These are phyloP conservation scores for Sindora glabra DNA, from an alignment of 306 rosid genomes.

Conservation along the genomic window DNA sequence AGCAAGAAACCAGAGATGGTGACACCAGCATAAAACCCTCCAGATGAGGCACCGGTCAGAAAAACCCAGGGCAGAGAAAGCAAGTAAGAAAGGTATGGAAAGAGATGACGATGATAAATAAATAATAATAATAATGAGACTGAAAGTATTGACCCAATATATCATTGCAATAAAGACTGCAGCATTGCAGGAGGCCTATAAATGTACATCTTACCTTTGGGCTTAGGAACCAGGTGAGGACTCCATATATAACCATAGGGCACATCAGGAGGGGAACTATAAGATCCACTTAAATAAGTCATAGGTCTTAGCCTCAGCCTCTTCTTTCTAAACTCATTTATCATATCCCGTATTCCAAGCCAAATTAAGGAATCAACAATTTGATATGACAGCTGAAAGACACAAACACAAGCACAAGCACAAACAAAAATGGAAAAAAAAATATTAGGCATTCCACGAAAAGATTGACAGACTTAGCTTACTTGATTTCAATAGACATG, in stretches of 20 bases:
- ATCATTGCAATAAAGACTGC: neutral
- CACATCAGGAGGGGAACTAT: slow-evolving; percentile 45
- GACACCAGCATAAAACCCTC: neutral
- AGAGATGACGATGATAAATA: slow-evolving; percentile 6
- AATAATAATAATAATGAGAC: neutral
- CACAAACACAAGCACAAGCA: slow-evolving; percentile 1
- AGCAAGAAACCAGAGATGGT: slow-evolving; percentile 16
- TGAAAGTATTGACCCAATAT: neutral
- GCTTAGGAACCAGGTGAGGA: slow-evolving; percentile 95
- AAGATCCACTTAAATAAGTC: slow-evolving; percentile 64
- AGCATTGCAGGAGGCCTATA: neutral
- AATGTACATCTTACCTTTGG: slow-evolving; percentile 54
- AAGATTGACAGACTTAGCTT: slow-evolving; percentile 1
- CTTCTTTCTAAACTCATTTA: slow-evolving; percentile 84
- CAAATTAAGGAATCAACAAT: slow-evolving; percentile 79
- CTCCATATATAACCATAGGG: slow-evolving; percentile 92
- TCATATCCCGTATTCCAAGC: slow-evolving; percentile 89
- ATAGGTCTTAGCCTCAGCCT: slow-evolving; percentile 64
- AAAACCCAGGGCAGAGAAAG: slow-evolving; percentile 6
- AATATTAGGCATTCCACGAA: slow-evolving; percentile 4
- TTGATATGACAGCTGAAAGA: slow-evolving; percentile 87
- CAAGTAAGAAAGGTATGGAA: neutral
- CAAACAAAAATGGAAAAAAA: no score
- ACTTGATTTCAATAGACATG: slow-evolving; percentile 1
- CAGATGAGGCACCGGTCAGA: neutral